Base-by-base conservation (phyloP, 352 stramenopile species). In the Nothophytophthora sp. region DNA sequence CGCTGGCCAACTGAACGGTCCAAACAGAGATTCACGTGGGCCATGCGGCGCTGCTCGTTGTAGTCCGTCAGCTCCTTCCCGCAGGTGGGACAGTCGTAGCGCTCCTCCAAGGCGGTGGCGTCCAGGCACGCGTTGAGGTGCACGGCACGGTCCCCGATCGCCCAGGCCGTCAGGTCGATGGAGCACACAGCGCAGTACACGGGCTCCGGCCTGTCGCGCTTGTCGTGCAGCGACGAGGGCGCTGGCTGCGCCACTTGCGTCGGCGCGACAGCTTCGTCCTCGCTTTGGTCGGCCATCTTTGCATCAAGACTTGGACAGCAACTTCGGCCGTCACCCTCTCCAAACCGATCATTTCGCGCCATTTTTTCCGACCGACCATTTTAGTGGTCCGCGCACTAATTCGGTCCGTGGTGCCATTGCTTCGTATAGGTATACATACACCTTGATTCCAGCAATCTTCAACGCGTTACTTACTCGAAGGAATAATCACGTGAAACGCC, bases 91-190 rank as follows among this genome's bases (percentile, higher is more conserved):
- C 82, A 91, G 18, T 77, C 61, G 47, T 66, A 83, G 22, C 58
- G 46, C 25, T 58, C 44, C 3, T 73, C 50, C 5, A 62, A 35
- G 19, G 39, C 56, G 3, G 52, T 35, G 3, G 45, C 52, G 44
- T 95, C 85, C 15, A 95, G 63, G 60, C 85, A 95, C 41, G 60
- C 67, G 44, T 95, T 95, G 23, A 95, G 55, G 53, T 95, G 85
- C 50, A 71, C 47, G 11, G 77, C 70, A 8, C 77, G 71, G 28
- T 86, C 60, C 9, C 69, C 11, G 42, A 91, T 60, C 12, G 47
- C 59, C 69, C 70, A 80, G 25, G 32, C 30, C 34, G 76, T 71
- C 59, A 92, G 60, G 54, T 90, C 78, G 34, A 79, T 52, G 16
- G 73, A 54, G 67, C 82, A 92, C 47, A 92, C 60, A 30, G 74